Evolutionary conservation across 352 stramenopile genomes (phyloP), one percentile per base, ranked within the genome.

Genomic region (Globisporangium iwayamae): DNA sequence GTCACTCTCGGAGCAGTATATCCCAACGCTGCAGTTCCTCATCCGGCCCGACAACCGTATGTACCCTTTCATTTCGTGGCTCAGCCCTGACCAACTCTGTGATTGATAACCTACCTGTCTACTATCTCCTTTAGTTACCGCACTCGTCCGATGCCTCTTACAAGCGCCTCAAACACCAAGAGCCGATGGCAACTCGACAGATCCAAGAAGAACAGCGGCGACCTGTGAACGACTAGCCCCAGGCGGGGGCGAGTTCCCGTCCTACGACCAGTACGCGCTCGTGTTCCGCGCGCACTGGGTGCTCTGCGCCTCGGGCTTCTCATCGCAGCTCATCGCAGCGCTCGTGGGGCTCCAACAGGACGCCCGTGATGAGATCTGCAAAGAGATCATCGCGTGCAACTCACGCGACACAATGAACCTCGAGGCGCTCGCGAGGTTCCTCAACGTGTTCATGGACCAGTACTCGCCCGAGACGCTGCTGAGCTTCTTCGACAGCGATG

Each of bases 381-480:
- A 65, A 2, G 69, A 74, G 3, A 68, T 93, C 0, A 56, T 66
- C 2, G 53, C 66, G 9, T 91, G 76, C 56, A 73, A 84, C 32
- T 83, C 80, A 6, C 70, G 80, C 16, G 79, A 85, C 55, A 73
- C 61, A 13, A 91, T 93, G 84, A 87, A 75, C 11, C 66, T 89
- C 4, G 84, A 93, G 43, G 79, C 75, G 0, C 73, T 89, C 43
- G 67, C 73, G 4, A 73, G 84, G 0, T 87, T 91, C 56, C 56
- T 89, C 8, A 87, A 69, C 32, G 65, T 71, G 13, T 78, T 91
- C 56, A 91, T 93, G 76, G 81, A 90, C 36, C 78, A 90, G 62
- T 87, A 86, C 59, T 91, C 78, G 3, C 69, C 74, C 3, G 79
- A 81, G 58, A 48, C 69, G 22, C 69, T 87, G 46, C 58, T 91